A percentile compares a stretch with the other conserved stretches of the same genome.
These are phyloP conservation scores for Clavulina sp. DNA, from an alignment of 768 basidiomycete genomes.

Conservation along the genomic window DNA sequence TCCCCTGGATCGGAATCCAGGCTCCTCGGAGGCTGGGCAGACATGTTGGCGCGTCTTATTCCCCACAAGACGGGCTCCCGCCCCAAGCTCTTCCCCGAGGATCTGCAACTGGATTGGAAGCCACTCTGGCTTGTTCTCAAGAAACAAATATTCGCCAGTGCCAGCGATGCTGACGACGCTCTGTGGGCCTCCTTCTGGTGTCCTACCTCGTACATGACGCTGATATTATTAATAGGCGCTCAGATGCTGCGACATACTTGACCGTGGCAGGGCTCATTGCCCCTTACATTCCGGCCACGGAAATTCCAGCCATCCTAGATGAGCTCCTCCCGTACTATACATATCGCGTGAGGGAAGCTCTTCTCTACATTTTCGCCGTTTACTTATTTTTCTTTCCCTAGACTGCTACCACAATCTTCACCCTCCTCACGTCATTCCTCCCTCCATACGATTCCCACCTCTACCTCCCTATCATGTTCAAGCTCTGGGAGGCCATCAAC, in stretches of 20 bases:
- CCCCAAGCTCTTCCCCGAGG: conserved; percentile 46
- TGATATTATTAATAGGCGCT: conserved; percentile 1
- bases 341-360: conserved; percentile 34
- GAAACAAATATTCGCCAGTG: conserved; percentile 29
- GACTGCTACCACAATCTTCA: conserved; percentile 54
- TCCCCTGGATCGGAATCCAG: conserved; percentile 61
- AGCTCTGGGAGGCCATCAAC: conserved; percentile 54
- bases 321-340: conserved; percentile 56
- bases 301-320: conserved; percentile 53
- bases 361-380: neutral
- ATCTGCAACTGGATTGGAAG: conserved; percentile 54
- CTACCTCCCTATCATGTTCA: conserved; percentile 57
- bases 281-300: conserved; percentile 45
- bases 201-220: neutral
- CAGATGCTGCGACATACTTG: conserved; percentile 40
- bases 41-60: conserved; percentile 57
- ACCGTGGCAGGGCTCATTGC: conserved; percentile 58
- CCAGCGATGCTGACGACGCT: conserved; percentile 26
- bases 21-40: conserved; percentile 55
- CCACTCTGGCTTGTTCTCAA: conserved; percentile 60
- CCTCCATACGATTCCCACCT: conserved; percentile 46
- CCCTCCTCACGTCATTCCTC: conserved; percentile 60
- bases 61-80: conserved; percentile 44
- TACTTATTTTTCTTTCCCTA: conserved; percentile 14
- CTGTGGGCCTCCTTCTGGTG: conserved; percentile 26